A percentile compares a stretch with the other conserved stretches of the same genome.
Evolutionary conservation across 1,284 basidiomycete genomes (phyloP).

Genomic region (Rhodotorula sp.): DNA sequence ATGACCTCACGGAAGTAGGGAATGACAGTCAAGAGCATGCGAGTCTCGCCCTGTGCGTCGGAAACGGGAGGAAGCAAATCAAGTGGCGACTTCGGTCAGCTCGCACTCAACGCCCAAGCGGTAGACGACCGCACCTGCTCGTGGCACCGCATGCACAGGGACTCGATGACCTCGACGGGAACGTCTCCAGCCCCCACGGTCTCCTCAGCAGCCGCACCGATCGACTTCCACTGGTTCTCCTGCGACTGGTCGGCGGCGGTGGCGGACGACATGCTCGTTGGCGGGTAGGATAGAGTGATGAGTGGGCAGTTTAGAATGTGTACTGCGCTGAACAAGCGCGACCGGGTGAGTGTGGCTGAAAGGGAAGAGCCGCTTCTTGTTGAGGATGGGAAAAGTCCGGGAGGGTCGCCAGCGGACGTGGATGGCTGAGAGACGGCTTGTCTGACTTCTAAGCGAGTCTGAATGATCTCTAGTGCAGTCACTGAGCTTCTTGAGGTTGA

Average conservation of each 20-base stretch:
- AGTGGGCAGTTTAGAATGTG: neutral
- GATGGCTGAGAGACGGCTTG: no score
- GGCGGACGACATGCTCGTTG: neutral
- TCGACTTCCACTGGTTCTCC: constrained; percentile 29
- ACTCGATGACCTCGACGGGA: constrained; percentile 58
- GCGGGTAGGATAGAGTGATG: neutral
- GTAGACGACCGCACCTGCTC: constrained; percentile 83
- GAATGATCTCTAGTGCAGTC: no score
- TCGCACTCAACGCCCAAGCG: neutral
- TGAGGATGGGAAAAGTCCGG: neutral
- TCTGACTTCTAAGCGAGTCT: no score
- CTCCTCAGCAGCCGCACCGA: constrained; percentile 17
- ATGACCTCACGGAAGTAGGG: constrained; percentile 96
- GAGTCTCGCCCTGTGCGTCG: constrained; percentile 70
- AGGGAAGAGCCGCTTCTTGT: neutral
- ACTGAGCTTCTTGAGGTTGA: no score
- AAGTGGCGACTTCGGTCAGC: constrained; percentile 1
- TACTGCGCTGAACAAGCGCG: no score
- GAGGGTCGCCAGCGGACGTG: neutral
- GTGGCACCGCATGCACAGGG: constrained; percentile 89
- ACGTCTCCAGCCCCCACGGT: constrained; percentile 37
- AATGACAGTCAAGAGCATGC: constrained; percentile 88
- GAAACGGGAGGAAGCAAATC: neutral
- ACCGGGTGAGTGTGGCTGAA: neutral
- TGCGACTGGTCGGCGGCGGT: neutral